Percentiles rank a stretch among this genome's conserved stretches.
Conservation (phyloP, 148 eudicot genomes). For the Cornus controversa region DNA sequence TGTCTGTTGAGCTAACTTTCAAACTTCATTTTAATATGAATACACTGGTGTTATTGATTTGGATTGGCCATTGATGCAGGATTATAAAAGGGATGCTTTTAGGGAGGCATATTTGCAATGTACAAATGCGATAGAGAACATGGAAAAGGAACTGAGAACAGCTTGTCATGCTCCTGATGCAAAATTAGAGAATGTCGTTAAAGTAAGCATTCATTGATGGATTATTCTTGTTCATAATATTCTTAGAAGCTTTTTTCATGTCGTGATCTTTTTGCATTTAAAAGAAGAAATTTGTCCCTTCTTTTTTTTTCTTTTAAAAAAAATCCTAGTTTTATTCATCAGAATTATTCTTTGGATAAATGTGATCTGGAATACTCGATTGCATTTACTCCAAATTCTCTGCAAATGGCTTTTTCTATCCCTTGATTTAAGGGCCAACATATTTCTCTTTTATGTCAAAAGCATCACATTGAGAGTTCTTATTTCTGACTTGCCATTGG, state of each 20-base stretch:
- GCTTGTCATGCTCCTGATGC: conserved; percentile 85
- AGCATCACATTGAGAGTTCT: neutral
- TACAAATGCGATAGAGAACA: conserved; percentile 68
- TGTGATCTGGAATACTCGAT: neutral
- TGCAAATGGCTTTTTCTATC: no score
- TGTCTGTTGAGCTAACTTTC: neutral
- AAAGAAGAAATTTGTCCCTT: neutral
- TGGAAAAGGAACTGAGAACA: conserved; percentile 84
- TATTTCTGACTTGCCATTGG: neutral
- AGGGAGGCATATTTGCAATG: conserved; percentile 88
- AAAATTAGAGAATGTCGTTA: conserved; percentile 66
- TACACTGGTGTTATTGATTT: conserved; percentile 7
- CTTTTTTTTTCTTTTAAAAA: no score
- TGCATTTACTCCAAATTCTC: neutral
- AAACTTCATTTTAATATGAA: neutral
- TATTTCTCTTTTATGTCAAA: neutral
- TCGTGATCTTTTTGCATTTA: neutral
- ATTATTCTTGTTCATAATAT: neutral
- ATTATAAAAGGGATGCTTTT: conserved; percentile 74
- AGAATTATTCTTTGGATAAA: neutral
- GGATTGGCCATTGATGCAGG: conserved; percentile 43
- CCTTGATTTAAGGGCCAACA: neutral
- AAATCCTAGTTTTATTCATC: neutral
- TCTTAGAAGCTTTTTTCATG: neutral
- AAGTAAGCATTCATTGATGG: conserved; percentile 29